Percentiles rank a stretch among this genome's conserved stretches.
phyloP scores from a whole-genome alignment of 768 basidiomycete species.

The Cyathus striatus region DNA sequence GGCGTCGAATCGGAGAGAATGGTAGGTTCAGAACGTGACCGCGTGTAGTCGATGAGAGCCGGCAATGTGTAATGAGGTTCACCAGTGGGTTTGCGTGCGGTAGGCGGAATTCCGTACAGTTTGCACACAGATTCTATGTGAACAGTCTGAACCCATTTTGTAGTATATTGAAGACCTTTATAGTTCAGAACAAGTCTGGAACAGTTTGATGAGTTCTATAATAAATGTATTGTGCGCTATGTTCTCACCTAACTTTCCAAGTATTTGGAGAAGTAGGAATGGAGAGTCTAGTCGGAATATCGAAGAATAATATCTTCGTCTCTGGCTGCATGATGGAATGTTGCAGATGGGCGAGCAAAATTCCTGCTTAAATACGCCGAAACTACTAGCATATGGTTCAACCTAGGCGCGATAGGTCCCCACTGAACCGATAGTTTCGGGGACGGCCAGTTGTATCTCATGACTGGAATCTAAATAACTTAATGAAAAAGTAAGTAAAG shows the following conservation, averaged over 20 bases:
- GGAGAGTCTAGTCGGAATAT: constrained; percentile 10
- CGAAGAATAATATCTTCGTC: constrained; percentile 14
- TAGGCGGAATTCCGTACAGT: constrained; percentile 18
- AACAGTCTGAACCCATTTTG: constrained; percentile 17
- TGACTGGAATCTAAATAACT: too few relatives aligned
- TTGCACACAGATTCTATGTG: constrained; percentile 19
- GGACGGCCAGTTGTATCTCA: too few relatives aligned
- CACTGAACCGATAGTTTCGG: too few relatives aligned
- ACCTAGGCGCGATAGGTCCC: too few relatives aligned
- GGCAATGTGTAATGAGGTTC: constrained; percentile 26
- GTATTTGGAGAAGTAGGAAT: constrained; percentile 16
- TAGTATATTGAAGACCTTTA: constrained; percentile 18
- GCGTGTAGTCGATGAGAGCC: constrained; percentile 16
- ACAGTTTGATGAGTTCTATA: neutral
- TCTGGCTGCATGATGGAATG: too few relatives aligned
- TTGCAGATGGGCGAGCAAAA: too few relatives aligned
- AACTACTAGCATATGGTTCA: too few relatives aligned
- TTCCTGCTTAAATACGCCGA: too few relatives aligned
- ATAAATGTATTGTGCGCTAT: neutral
- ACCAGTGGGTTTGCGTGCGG: constrained; percentile 16
- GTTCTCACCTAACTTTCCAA: constrained; percentile 20
- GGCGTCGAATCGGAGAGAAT: constrained; percentile 26
- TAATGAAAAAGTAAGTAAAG: too few relatives aligned
- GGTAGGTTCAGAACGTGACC: constrained; percentile 12
- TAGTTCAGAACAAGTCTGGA: constrained; percentile 17